These are phyloP conservation scores for Suaeda aralocaspica DNA, from an alignment of 148 eudicot genomes.

Conservation along the genomic window DNA sequence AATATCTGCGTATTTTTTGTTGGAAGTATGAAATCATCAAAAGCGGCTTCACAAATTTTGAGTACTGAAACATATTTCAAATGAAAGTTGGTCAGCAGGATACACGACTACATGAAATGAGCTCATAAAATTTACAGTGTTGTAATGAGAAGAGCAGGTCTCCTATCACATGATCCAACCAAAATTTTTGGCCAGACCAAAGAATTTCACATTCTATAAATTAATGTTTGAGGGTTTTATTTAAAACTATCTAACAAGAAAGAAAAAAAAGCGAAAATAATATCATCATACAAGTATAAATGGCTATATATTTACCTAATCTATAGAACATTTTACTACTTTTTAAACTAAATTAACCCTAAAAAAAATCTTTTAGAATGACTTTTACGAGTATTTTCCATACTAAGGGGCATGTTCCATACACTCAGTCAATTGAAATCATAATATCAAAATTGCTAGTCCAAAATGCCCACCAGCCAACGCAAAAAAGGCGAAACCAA, in stretches of 20 bases:
- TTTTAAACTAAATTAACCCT: no score
- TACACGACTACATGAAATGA: background rate
- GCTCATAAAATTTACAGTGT: background rate
- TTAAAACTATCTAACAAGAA: background rate
- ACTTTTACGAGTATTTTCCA: background rate
- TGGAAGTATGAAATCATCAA: slow-evolving; percentile 97
- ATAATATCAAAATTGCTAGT: background rate
- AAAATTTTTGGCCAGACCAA: background rate
- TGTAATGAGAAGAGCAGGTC: background rate
- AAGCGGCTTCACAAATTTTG: slow-evolving; percentile 98
- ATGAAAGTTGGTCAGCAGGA: slow-evolving; percentile 13
- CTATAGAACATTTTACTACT: no score
- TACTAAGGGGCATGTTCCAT: slow-evolving; percentile 1
- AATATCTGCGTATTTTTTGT: slow-evolving; percentile 92
- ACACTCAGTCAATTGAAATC: background rate
- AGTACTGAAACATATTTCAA: slow-evolving; percentile 55
- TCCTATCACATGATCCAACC: background rate
- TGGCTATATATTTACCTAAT: no score
- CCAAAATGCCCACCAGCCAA: background rate
- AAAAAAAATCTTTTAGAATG: no score
- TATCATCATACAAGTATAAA: no score
- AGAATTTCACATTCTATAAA: background rate
- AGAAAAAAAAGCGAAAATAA: background rate
- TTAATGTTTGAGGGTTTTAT: background rate
- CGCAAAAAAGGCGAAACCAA: background rate